phyloP scores from a whole-genome alignment of 2,329 filamentous ascomycete species.

The Xylaria sp. region DNA sequence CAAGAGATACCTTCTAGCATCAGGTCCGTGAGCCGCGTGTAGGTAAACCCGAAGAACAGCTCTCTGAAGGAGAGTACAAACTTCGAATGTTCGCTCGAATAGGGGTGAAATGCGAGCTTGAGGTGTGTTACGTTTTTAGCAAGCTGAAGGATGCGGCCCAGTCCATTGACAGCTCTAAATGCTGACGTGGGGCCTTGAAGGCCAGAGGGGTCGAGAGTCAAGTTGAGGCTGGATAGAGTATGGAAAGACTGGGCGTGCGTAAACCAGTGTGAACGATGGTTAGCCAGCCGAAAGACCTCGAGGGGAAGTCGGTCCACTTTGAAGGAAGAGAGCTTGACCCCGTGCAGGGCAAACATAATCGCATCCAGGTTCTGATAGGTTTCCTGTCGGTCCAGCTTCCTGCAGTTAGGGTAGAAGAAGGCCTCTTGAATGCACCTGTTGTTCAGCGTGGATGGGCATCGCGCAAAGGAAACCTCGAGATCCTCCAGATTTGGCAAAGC shows the following conservation, averaged over 20 bases:
- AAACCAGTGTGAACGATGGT: constrained; percentile 56
- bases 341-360: constrained; percentile 54
- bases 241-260: constrained; percentile 55
- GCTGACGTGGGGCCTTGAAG: constrained; percentile 52
- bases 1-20: constrained; percentile 57
- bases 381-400: constrained; percentile 53
- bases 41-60: constrained; percentile 54
- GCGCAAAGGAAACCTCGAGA: constrained; percentile 56
- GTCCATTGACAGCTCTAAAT: constrained; percentile 56
- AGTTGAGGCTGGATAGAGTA: constrained; percentile 54
- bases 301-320: constrained; percentile 58
- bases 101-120: constrained; percentile 56
- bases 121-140: constrained; percentile 53
- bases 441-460: constrained; percentile 52
- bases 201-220: constrained; percentile 55
- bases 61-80: constrained; percentile 56
- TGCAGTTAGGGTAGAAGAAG: constrained; percentile 54
- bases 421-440: constrained; percentile 53
- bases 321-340: constrained; percentile 53
- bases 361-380: constrained; percentile 55
- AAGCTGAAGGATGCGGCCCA: constrained; percentile 57
- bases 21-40: constrained; percentile 54
- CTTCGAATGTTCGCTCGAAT: constrained; percentile 54
- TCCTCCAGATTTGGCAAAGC: constrained; percentile 54
- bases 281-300: constrained; percentile 54